A percentile compares a stretch with the other conserved stretches of the same genome.
Evolutionary conservation across 495 filamentous ascomycete genomes (phyloP).

Genomic region (Penicillium soppii): DNA sequence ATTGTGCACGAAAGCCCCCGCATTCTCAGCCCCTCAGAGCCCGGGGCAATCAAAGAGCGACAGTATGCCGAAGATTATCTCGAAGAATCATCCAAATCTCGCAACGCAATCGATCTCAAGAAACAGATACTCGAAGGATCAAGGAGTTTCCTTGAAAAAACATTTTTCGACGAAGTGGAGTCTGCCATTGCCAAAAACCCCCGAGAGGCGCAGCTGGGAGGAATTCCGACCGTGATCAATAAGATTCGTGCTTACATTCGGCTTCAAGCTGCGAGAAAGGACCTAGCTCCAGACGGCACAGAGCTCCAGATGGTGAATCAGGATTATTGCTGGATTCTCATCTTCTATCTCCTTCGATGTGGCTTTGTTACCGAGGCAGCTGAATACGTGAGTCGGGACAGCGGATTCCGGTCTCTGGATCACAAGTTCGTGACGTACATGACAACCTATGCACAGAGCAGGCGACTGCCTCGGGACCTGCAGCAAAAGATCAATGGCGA

Average conservation of each 20-base stretch:
- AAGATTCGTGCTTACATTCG: constrained; percentile 91
- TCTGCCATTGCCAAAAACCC: constrained; percentile 76
- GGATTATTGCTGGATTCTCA: constrained; percentile 88
- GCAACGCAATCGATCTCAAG: constrained; percentile 57
- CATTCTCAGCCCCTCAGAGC: constrained; percentile 49
- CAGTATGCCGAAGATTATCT: constrained; percentile 73
- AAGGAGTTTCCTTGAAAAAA: constrained; percentile 69
- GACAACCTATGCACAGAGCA: constrained; percentile 68
- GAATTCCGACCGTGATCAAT: constrained; percentile 80
- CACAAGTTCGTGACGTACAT: constrained; percentile 89
- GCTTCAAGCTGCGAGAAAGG: constrained; percentile 69
- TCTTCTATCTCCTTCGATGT: constrained; percentile 88
- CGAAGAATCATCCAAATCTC: constrained; percentile 64
- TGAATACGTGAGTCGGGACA: constrained; percentile 77
- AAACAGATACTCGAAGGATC: constrained; percentile 78
- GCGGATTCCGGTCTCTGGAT: constrained; percentile 84
- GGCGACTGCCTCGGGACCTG: constrained; percentile 69
- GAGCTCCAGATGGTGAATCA: constrained; percentile 68
- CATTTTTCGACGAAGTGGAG: constrained; percentile 72
- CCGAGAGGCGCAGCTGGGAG: constrained; percentile 84
- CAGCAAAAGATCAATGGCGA: constrained; percentile 85
- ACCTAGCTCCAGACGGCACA: constrained; percentile 72
- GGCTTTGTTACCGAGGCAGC: constrained; percentile 83
- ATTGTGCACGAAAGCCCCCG: constrained; percentile 67
- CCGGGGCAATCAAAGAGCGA: constrained; percentile 64